Base-by-base conservation (phyloP, 1,139 yeast genomes). In the Nakaseomyces glabratus region DNA sequence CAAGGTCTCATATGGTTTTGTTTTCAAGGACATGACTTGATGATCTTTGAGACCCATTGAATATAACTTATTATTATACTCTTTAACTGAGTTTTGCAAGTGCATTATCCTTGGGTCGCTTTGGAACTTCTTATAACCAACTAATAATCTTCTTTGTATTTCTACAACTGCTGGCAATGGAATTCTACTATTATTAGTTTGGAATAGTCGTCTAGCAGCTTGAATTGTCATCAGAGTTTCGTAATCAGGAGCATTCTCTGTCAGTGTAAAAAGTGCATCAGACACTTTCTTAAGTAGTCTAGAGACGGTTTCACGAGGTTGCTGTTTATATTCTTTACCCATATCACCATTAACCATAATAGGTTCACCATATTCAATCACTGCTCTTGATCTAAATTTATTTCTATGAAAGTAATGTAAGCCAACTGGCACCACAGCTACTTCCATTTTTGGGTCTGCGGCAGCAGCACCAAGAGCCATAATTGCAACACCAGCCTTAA, bases 391-490 rank as follows among this genome's bases (percentile, higher is more conserved):
- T 55, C 90, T 66, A 55, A 80, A 80, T 50, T 73, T 76, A 55
- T 80, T 74, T 29, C 86, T 77, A 56, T 77, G 82, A 63, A 80
- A 80, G 55, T 80, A 80, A 54, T 78, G 78, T 68, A 80, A 64
- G 2, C 90, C 90, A 43, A 84, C 75, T 2, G 90, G 88, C 13
- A 80, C 76, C 40, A 80, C 72, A 23, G 68, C 67, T 2, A 80
- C 76, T 24, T 67, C 63, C 41, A 72, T 68, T 29, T 64, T 58
- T 0, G 80, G 76, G 40, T 76, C 72, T 19, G 65, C 63, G 10
- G 76, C 76, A 52, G 72, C 71, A 1, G 88, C 79, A 10, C 90
- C 88, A 20, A 80, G 59, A 0, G 88, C 90, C 90, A 80, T 80
- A 11, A 80, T 73, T 1, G 84, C 88, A 20, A 80, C 86, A 16